Evolutionary conservation across 805 yeast species (phyloP).

Genomic region (Kuraishia piskuri): DNA sequence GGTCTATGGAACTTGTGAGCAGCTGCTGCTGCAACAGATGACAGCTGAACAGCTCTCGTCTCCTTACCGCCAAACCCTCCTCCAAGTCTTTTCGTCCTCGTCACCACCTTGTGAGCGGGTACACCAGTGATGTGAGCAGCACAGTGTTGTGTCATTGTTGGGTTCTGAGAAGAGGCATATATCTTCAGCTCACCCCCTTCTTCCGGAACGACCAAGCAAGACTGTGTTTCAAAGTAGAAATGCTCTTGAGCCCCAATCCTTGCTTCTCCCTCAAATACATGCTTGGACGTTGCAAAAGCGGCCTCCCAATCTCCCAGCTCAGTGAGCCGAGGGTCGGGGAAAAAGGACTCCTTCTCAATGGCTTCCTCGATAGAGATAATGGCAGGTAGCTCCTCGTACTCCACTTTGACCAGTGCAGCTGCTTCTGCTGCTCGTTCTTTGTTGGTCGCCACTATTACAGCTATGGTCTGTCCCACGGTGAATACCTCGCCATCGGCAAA

Average conservation of each 20-base stretch:
- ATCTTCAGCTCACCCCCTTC: constrained; percentile 38
- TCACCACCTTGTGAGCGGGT: constrained; percentile 31
- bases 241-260: constrained; percentile 41
- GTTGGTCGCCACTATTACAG: constrained; percentile 28
- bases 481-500: constrained; percentile 33
- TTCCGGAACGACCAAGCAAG: constrained; percentile 33
- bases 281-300: constrained; percentile 23
- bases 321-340: constrained; percentile 23
- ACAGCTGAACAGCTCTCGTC: constrained; percentile 28
- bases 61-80: constrained; percentile 47
- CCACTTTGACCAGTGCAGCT: constrained; percentile 30
- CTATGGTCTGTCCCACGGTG: constrained; percentile 35
- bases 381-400: constrained; percentile 32
- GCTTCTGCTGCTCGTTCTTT: constrained; percentile 33
- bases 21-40: constrained; percentile 31
- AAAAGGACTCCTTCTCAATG: constrained; percentile 28
- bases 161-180: constrained; percentile 34
- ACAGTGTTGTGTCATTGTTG: constrained; percentile 33
- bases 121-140: constrained; percentile 35
- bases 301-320: constrained; percentile 31
- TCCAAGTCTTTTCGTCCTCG: constrained; percentile 33
- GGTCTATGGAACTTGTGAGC: constrained; percentile 34
- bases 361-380: constrained; percentile 36
- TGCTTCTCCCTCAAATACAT: constrained; percentile 27
- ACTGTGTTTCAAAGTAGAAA: constrained; percentile 39